A percentile compares a stretch with the other conserved stretches of the same genome.
Conservation (phyloP, 352 stramenopile species). For the Thalassiosira livingstoniorum region DNA sequence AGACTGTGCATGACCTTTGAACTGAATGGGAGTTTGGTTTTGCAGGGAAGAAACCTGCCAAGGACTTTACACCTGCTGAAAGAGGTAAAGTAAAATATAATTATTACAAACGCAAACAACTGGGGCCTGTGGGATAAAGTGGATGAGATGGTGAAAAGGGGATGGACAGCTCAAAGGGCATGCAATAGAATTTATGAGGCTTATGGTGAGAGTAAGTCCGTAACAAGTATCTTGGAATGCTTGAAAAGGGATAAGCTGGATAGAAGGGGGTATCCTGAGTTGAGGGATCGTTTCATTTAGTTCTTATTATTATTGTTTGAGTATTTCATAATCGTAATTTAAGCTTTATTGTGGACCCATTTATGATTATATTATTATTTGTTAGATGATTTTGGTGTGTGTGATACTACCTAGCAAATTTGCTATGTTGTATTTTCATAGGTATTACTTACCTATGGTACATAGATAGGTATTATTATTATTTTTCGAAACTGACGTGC, state of each 20-base stretch:
- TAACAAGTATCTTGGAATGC: conserved; percentile 3
- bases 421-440: too few species aligned
- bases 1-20: conserved; percentile 52
- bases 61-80: conserved; percentile 43
- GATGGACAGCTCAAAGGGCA: conserved; percentile 14
- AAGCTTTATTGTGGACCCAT: too few species aligned
- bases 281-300: too few species aligned
- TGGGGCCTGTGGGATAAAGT: conserved; percentile 40
- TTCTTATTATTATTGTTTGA: too few species aligned
- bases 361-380: too few species aligned
- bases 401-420: too few species aligned
- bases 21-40: conserved; percentile 55
- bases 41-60: conserved; percentile 47
- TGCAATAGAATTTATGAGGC: conserved; percentile 20
- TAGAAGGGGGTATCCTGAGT: too few species aligned
- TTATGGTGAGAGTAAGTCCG: conserved; percentile 12
- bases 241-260: conserved; percentile 13
- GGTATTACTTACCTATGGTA: too few species aligned
- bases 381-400: too few species aligned
- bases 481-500: too few species aligned
- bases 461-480: too few species aligned
- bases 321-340: too few species aligned
- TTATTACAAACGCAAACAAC: conserved; percentile 41
- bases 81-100: conserved; percentile 41
- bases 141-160: conserved; percentile 18